A percentile compares a stretch with the other conserved stretches of the same genome.
Evolutionary conservation across 202 grass and related monocot species (phyloP).

Genomic region (Miscanthus sacchariflorus): DNA sequence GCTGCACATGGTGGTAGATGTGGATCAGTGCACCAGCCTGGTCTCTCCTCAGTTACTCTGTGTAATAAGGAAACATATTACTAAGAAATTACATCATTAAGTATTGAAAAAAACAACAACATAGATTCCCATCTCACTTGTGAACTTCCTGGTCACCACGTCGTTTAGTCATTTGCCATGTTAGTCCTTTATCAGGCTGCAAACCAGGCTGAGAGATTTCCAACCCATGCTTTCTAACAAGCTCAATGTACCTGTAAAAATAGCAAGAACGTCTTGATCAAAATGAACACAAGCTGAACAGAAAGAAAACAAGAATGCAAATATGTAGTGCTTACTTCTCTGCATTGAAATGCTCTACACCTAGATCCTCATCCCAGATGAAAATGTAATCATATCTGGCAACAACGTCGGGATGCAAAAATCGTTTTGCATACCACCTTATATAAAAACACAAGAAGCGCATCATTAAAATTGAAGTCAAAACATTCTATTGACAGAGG

Average conservation of each 20-base stretch:
- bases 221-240: conserved; percentile 94
- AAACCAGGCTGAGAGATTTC: conserved; percentile 98
- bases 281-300: conserved; percentile 34
- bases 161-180: conserved; percentile 99
- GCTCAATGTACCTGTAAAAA: conserved; percentile 79
- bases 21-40: conserved; percentile 93
- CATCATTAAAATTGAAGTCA: neutral
- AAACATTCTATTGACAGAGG: neutral
- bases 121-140: conserved; percentile 64
- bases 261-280: conserved; percentile 14
- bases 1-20: conserved; percentile 98
- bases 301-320: conserved; percentile 32
- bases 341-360: conserved; percentile 96
- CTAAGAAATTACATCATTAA: conserved; percentile 42
- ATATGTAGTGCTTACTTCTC: conserved; percentile 69
- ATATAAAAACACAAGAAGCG: conserved; percentile 37
- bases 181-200: conserved; percentile 87
- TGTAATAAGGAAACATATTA: conserved; percentile 42
- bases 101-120: conserved; percentile 4
- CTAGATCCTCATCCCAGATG: conserved; percentile 98
- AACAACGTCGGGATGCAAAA: conserved; percentile 93
- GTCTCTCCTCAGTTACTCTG: conserved; percentile 95
- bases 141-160: conserved; percentile 89
- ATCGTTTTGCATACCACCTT: conserved; percentile 99
- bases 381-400: conserved; percentile 95